Conservation (phyloP, 495 filamentous ascomycete genomes). For the Hypoxylon lienhwacheense region DNA sequence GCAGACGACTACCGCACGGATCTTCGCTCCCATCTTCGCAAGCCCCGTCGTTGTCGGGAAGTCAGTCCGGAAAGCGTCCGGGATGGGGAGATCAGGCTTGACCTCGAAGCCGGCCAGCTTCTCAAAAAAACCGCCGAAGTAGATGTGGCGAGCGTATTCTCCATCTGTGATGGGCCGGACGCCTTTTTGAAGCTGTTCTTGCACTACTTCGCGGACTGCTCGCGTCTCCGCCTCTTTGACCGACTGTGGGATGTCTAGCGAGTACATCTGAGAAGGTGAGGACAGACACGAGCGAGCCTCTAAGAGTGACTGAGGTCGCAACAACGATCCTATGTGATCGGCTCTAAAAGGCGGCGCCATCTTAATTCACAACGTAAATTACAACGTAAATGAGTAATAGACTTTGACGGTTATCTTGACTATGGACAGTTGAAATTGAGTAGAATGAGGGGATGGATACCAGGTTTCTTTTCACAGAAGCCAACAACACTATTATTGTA, state of each 20-base stretch:
- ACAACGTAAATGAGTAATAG: background rate
- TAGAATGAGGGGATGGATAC: too few species aligned
- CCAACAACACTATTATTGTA: too few species aligned
- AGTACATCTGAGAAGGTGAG: slow-evolving; percentile 41
- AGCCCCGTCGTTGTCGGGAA: slow-evolving; percentile 44
- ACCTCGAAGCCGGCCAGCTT: slow-evolving; percentile 56
- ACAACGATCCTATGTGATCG: slow-evolving; percentile 80
- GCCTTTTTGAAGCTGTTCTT: slow-evolving; percentile 64
- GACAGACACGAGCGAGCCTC: slow-evolving; percentile 50
- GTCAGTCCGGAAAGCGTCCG: slow-evolving; percentile 42
- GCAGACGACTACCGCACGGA: slow-evolving; percentile 71
- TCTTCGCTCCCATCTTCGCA: slow-evolving; percentile 47
- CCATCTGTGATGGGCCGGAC: slow-evolving; percentile 72
- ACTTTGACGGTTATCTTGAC: slow-evolving; percentile 36
- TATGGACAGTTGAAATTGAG: too few species aligned
- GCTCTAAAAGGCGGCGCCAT: slow-evolving; percentile 72
- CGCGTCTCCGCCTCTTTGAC: slow-evolving; percentile 60
- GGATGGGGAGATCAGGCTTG: slow-evolving; percentile 43
- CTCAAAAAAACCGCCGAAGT: slow-evolving; percentile 72
- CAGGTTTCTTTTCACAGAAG: too few species aligned
- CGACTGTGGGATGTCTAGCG: slow-evolving; percentile 50
- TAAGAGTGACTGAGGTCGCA: slow-evolving; percentile 70
- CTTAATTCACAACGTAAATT: slow-evolving; percentile 7
- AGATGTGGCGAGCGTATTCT: slow-evolving; percentile 70
- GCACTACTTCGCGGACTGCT: slow-evolving; percentile 65